These are phyloP conservation scores for Meyerozyma smithsonii DNA, from an alignment of 1,139 yeast genomes.

Conservation along the genomic window DNA sequence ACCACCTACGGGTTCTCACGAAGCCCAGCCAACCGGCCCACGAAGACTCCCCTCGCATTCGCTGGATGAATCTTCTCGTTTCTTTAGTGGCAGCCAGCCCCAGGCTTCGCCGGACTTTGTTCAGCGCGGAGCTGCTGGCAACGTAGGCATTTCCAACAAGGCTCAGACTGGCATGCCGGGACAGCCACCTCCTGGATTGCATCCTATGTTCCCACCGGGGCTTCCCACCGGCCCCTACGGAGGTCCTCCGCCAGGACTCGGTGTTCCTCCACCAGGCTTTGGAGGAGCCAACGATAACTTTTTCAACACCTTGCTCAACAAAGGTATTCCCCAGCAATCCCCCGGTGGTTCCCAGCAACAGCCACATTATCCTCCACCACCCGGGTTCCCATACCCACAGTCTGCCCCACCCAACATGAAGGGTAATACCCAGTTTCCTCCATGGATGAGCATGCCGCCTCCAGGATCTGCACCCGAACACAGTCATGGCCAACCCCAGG, in stretches of 20 bases:
- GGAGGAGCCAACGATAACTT: constrained; percentile 41
- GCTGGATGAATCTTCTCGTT: not conserved
- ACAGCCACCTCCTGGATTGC: constrained; percentile 8
- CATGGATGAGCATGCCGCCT: constrained; percentile 3
- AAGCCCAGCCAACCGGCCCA: not conserved
- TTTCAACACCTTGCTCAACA: constrained; percentile 49
- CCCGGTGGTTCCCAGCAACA: constrained; percentile 6
- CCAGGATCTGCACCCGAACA: not conserved
- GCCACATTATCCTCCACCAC: constrained; percentile 3
- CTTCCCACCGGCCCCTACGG: constrained; percentile 3
- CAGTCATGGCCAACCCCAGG: not conserved
- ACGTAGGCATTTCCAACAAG: not conserved
- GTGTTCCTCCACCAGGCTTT: constrained; percentile 6
- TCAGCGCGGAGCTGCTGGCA: not conserved
- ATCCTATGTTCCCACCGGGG: constrained; percentile 5
- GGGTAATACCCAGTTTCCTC: constrained; percentile 3
- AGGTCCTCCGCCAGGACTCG: constrained; percentile 6
- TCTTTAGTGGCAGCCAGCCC: not conserved
- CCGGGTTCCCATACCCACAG: constrained; percentile 1
- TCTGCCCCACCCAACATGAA: constrained; percentile 6
- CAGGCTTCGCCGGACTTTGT: not conserved
- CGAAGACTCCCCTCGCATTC: not conserved
- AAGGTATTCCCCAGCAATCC: constrained; percentile 15
- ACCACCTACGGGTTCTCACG: constrained; percentile 9
- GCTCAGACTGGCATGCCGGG: constrained; percentile 2